A percentile compares a stretch with the other conserved stretches of the same genome.
These are phyloP conservation scores for Brettanomyces anomalus DNA, from an alignment of 805 yeast genomes.

Conservation along the genomic window DNA sequence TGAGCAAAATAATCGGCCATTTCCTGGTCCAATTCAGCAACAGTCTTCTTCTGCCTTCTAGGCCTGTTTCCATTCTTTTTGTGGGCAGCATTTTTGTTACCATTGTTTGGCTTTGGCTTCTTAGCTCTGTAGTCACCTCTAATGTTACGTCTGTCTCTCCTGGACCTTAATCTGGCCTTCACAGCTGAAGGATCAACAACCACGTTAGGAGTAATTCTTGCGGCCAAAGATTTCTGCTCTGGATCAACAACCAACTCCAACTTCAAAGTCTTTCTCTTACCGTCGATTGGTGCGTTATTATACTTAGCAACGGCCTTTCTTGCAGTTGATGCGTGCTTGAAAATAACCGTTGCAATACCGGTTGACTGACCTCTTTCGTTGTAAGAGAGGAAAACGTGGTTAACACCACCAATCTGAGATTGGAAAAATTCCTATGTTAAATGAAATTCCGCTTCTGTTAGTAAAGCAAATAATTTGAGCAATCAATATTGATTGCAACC, in stretches of 20 bases:
- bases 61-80: constrained; percentile 10
- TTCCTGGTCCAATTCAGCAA: constrained; percentile 94
- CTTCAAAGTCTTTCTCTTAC: constrained; percentile 68
- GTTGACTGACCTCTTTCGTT: constrained; percentile 84
- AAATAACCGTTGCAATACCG: constrained; percentile 84
- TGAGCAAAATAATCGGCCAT: constrained; percentile 91
- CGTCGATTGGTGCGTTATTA: constrained; percentile 91
- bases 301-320: constrained; percentile 70
- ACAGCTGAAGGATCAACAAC: constrained; percentile 6
- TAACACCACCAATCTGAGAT: constrained; percentile 80
- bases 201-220: constrained; percentile 55
- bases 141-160: constrained; percentile 31
- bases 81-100: constrained; percentile 6
- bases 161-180: constrained; percentile 4
- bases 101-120: constrained; percentile 13
- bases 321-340: constrained; percentile 63
- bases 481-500: too few species aligned
- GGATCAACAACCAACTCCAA: constrained; percentile 83
- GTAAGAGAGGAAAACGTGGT: constrained; percentile 61
- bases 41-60: constrained; percentile 52
- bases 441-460: constrained; percentile 8
- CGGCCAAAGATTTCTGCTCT: constrained; percentile 59
- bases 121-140: constrained; percentile 1
- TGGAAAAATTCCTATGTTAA: constrained; percentile 72
- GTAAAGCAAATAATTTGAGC: constrained; percentile 6